Conservation (phyloP, 805 yeast species). For the Yarrowia osloensis region DNA sequence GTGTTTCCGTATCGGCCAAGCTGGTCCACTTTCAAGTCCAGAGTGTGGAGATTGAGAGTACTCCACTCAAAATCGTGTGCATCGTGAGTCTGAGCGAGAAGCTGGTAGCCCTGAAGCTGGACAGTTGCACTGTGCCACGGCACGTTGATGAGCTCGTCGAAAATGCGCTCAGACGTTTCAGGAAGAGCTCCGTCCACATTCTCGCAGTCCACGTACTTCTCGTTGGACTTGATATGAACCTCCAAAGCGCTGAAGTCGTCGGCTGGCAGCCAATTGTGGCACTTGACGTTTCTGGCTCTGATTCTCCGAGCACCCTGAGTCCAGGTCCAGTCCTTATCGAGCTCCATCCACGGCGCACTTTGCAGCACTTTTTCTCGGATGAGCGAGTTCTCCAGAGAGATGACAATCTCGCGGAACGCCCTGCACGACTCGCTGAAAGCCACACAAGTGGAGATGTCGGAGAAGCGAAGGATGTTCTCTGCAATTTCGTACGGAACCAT, state of each 20-base stretch:
- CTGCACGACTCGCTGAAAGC: neutral
- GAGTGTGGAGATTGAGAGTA: too few relatives aligned
- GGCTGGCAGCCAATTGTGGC: neutral
- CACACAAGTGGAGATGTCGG: neutral
- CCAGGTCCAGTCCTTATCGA: neutral
- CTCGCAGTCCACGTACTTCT: neutral
- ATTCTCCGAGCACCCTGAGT: neutral
- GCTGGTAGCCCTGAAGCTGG: too few relatives aligned
- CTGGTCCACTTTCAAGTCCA: too few relatives aligned
- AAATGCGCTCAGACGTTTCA: neutral
- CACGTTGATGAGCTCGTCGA: neutral
- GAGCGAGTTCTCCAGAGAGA: neutral
- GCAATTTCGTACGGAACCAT: too few relatives aligned
- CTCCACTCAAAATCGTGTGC: too few relatives aligned
- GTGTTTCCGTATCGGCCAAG: too few relatives aligned
- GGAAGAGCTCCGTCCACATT: neutral
- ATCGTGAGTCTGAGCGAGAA: too few relatives aligned
- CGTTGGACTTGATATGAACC: neutral
- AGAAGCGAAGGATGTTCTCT: too few relatives aligned
- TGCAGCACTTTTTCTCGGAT: neutral
- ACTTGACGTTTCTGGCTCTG: neutral
- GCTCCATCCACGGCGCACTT: neutral
- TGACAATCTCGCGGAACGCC: neutral
- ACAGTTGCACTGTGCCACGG: too few relatives aligned
- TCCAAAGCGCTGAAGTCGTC: neutral